Conservation (phyloP, 1,284 basidiomycete species). For the Boletus smithii region DNA sequence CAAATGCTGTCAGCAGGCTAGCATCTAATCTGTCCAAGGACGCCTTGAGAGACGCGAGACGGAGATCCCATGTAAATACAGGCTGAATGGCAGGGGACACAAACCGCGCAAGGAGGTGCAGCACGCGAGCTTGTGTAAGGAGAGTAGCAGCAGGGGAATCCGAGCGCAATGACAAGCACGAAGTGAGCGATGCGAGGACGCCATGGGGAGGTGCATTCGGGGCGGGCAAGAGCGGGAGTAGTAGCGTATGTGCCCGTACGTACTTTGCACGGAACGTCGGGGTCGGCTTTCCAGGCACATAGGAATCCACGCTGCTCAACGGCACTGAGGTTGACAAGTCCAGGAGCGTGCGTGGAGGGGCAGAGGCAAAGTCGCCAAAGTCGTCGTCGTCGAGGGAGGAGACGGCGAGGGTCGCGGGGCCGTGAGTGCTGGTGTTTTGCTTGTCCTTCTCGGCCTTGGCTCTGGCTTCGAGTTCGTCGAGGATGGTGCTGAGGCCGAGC, state of each 20-base stretch:
- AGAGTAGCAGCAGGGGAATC: slow-evolving; percentile 41
- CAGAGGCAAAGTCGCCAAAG: slow-evolving; percentile 83
- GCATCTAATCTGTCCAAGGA: slow-evolving; percentile 88
- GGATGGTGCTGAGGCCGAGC: slow-evolving; percentile 42
- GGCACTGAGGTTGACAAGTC: slow-evolving; percentile 21
- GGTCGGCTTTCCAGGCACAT: slow-evolving; percentile 27
- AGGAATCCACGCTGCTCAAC: slow-evolving; percentile 11
- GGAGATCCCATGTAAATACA: slow-evolving; percentile 59
- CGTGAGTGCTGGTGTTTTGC: slow-evolving; percentile 3
- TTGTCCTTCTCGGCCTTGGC: slow-evolving; percentile 19
- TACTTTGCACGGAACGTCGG: slow-evolving; percentile 49
- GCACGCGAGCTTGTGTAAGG: slow-evolving; percentile 53
- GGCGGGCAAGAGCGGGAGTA: slow-evolving; percentile 56
- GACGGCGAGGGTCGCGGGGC: slow-evolving; percentile 56
- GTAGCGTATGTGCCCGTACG: slow-evolving; percentile 60
- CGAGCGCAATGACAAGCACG: slow-evolving; percentile 11
- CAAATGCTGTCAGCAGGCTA: slow-evolving; percentile 78
- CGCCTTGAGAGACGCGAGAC: slow-evolving; percentile 65
- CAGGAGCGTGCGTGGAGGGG: slow-evolving; percentile 23
- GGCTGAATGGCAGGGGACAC: slow-evolving; percentile 68
- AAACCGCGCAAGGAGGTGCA: slow-evolving; percentile 71
- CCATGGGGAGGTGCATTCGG: slow-evolving; percentile 55
- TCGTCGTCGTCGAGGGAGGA: slow-evolving; percentile 78
- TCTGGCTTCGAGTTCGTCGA: slow-evolving; percentile 59
- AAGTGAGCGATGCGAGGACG: slow-evolving; percentile 53